Conservation (phyloP, 129 eudicot species). For the Deinandra increscens region DNA sequence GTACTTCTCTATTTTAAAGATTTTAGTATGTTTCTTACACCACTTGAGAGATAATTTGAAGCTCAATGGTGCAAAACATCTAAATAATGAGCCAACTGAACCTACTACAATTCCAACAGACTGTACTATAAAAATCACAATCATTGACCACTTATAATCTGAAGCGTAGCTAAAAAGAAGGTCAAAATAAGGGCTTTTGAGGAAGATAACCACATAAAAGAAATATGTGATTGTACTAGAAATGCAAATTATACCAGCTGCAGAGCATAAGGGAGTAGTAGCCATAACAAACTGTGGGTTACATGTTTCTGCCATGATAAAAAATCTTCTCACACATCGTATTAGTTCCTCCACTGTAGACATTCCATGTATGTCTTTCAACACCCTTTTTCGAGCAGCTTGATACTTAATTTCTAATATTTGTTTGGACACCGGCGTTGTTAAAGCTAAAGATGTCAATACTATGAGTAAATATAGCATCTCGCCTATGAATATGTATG, state of each 20-base stretch:
- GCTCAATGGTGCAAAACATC: neutral
- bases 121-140: neutral
- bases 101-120: constrained; percentile 13
- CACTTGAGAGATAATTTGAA: constrained; percentile 1
- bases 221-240: neutral
- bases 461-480: constrained; percentile 7
- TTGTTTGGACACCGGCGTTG: constrained; percentile 10
- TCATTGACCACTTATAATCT: constrained; percentile 9
- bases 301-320: constrained; percentile 20
- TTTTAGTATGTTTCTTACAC: neutral
- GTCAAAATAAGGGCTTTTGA: neutral
- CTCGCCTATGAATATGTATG: neutral
- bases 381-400: neutral
- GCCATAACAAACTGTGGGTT: constrained; percentile 23
- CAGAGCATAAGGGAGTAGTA: constrained; percentile 1
- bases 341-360: constrained; percentile 1
- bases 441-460: constrained; percentile 7
- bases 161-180: neutral
- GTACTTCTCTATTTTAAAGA: constrained; percentile 22
- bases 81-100: constrained; percentile 1
- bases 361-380: neutral
- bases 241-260: constrained; percentile 8
- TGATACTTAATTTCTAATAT: constrained; percentile 20
- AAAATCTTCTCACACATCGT: constrained; percentile 2
- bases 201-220: neutral